phyloP scores from a whole-genome alignment of 768 basidiomycete genomes.

The Cystofilobasidium macerans region DNA sequence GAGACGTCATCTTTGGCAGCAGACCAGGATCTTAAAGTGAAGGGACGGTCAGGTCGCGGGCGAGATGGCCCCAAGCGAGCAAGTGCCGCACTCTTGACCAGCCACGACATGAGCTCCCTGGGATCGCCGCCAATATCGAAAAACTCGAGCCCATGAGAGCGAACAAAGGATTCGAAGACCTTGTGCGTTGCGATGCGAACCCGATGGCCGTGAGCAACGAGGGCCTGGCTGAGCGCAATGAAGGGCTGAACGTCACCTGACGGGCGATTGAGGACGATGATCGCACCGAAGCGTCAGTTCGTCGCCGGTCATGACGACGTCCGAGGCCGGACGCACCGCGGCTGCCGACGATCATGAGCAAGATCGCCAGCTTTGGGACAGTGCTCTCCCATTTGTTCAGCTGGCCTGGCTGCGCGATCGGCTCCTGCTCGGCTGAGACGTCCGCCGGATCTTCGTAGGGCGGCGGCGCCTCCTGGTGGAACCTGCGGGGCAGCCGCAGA shows the following conservation, averaged over 20 bases:
- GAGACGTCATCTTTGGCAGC: conserved; percentile 54
- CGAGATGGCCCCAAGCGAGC: not conserved
- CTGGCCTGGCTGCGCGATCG: no score
- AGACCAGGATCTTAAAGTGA: conserved; percentile 49
- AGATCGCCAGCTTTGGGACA: conserved; percentile 45
- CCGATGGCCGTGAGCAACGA: conserved; percentile 48
- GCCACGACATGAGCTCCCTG: conserved; percentile 57
- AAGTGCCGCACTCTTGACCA: conserved; percentile 52
- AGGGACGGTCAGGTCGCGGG: not conserved
- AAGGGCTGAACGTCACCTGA: conserved; percentile 59
- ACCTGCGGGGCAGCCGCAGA: no score
- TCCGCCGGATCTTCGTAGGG: no score
- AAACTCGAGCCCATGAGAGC: conserved; percentile 46
- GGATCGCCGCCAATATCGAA: conserved; percentile 55
- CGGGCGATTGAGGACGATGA: not conserved
- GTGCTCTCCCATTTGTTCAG: conserved; percentile 22
- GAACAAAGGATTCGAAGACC: conserved; percentile 50
- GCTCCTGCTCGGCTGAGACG: no score
- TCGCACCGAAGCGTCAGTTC: no score
- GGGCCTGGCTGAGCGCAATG: conserved; percentile 47
- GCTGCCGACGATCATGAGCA: conserved; percentile 59
- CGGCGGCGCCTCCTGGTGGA: no score
- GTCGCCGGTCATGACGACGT: not conserved
- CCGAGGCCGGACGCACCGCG: conserved; percentile 41
- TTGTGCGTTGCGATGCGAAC: conserved; percentile 55